These are phyloP conservation scores for Phytopythium kandeliae DNA, from an alignment of 352 stramenopile species.

Conservation along the genomic window DNA sequence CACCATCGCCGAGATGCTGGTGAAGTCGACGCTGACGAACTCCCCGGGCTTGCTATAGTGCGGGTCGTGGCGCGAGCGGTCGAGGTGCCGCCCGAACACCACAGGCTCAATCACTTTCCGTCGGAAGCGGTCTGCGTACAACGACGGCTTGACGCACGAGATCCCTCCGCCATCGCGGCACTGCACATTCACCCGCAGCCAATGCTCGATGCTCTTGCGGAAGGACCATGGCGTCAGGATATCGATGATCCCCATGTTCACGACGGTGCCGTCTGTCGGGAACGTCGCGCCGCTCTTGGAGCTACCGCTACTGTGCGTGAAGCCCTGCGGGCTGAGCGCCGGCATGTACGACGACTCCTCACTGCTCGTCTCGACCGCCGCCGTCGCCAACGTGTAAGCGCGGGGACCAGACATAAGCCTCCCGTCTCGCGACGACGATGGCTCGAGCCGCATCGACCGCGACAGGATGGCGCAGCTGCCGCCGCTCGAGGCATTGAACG, in stretches of 20 bases:
- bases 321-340: slow-evolving; percentile 41
- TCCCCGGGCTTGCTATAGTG: slow-evolving; percentile 37
- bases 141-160: slow-evolving; percentile 74
- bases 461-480: slow-evolving; percentile 13
- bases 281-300: slow-evolving; percentile 31
- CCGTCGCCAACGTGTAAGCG: not conserved
- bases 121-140: slow-evolving; percentile 82
- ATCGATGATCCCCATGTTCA: slow-evolving; percentile 97
- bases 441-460: slow-evolving; percentile 18
- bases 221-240: slow-evolving; percentile 95
- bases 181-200: slow-evolving; percentile 74
- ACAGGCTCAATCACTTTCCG: slow-evolving; percentile 82
- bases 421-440: slow-evolving; percentile 1
- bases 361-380: slow-evolving; percentile 12
- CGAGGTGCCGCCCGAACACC: slow-evolving; percentile 56
- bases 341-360: slow-evolving; percentile 52
- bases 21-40: slow-evolving; percentile 84
- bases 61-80: slow-evolving; percentile 19
- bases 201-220: slow-evolving; percentile 90
- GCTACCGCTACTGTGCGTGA: slow-evolving; percentile 17
- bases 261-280: slow-evolving; percentile 63
- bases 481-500: slow-evolving; percentile 28
- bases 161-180: slow-evolving; percentile 75
- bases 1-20: slow-evolving; percentile 43
- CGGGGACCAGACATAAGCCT: not conserved